Conservation (phyloP, 345 rosid species). For the Salix dunnii region DNA sequence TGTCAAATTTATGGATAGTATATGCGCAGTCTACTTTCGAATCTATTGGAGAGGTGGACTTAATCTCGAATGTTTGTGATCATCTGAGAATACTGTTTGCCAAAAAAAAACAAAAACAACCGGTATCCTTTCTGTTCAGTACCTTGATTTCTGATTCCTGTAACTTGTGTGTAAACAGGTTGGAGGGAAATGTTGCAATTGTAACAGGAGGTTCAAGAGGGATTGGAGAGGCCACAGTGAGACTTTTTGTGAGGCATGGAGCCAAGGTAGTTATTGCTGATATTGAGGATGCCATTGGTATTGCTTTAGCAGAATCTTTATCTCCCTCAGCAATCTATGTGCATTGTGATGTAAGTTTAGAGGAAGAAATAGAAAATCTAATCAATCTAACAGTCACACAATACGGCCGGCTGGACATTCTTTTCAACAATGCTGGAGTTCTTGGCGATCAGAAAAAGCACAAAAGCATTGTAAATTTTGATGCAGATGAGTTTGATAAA, state of each 20-base stretch:
- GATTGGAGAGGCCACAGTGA: not conserved
- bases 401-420: conserved; percentile 1
- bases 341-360: not conserved
- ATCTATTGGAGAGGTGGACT: too few species aligned
- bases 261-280: conserved; percentile 12
- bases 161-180: not conserved
- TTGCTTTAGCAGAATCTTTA: not conserved
- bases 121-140: too few species aligned
- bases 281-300: not conserved
- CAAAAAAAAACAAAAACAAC: too few species aligned
- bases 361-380: not conserved
- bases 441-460: not conserved
- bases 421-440: conserved; percentile 5
- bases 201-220: conserved; percentile 5
- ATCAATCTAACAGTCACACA: not conserved
- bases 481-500: not conserved
- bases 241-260: not conserved
- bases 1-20: not conserved
- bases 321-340: not conserved
- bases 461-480: not conserved
- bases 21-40: not conserved
- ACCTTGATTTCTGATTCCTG: not conserved
- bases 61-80: too few species aligned
- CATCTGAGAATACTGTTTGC: too few species aligned
- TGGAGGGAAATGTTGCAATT: conserved; percentile 6